These are phyloP conservation scores for Tubosaeta sp. DNA, from an alignment of 768 basidiomycete genomes.

Conservation along the genomic window DNA sequence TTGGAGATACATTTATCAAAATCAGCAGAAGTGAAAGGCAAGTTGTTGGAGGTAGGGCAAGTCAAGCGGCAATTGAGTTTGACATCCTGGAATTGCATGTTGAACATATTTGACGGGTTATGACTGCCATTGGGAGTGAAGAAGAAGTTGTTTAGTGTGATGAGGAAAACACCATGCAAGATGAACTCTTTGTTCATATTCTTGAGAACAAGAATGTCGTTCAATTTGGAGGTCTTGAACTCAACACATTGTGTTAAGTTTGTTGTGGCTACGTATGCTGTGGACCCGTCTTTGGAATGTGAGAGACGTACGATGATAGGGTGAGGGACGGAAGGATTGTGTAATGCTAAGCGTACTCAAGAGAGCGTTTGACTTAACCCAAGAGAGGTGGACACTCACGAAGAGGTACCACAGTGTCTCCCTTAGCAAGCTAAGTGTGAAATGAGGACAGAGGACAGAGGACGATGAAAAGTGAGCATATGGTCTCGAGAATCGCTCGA, in stretches of 20 bases:
- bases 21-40: no score
- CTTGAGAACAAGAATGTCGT: background rate
- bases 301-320: no score
- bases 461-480: no score
- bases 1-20: no score
- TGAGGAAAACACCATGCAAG: background rate
- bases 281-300: background rate
- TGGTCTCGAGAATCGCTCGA: no score
- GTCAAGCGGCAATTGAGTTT: background rate
- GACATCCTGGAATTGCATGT: background rate
- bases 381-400: no score
- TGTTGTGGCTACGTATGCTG: background rate
- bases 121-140: background rate
- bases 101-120: background rate
- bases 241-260: background rate
- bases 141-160: background rate
- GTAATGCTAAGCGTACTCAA: no score
- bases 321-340: no score
- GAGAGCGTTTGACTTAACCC: no score
- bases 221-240: background rate
- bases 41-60: background rate
- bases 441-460: no score
- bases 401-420: no score
- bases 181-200: background rate
- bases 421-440: no score